Evolutionary conservation across 257 asterid genomes (phyloP).

Genomic region (Datura wrightii): DNA sequence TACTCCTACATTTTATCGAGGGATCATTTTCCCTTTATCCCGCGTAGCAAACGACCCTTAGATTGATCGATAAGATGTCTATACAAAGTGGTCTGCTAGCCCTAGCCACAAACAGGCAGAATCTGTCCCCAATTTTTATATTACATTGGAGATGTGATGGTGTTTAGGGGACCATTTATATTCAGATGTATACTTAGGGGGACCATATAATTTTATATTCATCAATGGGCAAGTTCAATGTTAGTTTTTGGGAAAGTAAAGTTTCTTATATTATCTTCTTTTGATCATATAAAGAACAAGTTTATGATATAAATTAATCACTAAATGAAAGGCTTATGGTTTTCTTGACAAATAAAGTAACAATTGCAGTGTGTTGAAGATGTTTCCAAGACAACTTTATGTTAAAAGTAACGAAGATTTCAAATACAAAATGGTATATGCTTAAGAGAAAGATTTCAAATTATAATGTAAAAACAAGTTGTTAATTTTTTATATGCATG

Average conservation of each 20-base stretch:
- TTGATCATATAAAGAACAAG: not conserved
- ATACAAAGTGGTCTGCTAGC: not conserved
- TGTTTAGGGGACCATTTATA: slow-evolving; percentile 14
- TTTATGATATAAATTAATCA: not conserved
- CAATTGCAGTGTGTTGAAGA: not conserved
- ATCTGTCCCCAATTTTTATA: not conserved
- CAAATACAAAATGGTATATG: not conserved
- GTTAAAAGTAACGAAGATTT: not conserved
- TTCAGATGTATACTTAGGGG: not conserved
- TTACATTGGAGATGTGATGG: not conserved
- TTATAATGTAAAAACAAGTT: no score
- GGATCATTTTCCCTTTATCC: no score
- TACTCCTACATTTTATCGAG: no score
- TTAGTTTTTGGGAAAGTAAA: not conserved
- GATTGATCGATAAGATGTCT: not conserved
- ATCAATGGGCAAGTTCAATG: not conserved
- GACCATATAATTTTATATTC: slow-evolving; percentile 17
- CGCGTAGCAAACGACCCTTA: no score
- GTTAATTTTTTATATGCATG: no score
- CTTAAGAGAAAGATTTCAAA: no score
- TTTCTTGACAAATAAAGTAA: not conserved
- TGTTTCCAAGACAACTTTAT: not conserved
- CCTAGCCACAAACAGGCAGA: not conserved
- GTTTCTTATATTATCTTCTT: not conserved
- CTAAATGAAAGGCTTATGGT: not conserved